These are phyloP conservation scores for Aspergillus sergii DNA, from an alignment of 2,329 filamentous ascomycete species.

Conservation along the genomic window DNA sequence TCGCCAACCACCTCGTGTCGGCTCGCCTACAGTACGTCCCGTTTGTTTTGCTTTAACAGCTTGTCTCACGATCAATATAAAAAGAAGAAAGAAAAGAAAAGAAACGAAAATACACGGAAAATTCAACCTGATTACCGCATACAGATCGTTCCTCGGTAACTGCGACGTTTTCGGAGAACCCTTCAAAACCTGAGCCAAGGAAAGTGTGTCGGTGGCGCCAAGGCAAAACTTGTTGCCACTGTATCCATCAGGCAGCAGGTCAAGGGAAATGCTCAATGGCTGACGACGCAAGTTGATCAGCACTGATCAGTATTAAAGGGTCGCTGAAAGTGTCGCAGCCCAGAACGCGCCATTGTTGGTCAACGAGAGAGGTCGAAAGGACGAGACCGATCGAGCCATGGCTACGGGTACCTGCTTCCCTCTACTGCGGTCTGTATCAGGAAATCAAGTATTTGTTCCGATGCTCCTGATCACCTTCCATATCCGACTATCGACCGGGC, in stretches of 20 bases:
- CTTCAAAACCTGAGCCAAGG: neutral
- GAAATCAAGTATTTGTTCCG: neutral
- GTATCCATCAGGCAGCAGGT: neutral
- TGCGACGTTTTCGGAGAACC: neutral
- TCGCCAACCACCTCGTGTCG: neutral
- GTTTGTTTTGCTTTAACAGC: neutral
- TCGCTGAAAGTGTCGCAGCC: neutral
- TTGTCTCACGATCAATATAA: neutral
- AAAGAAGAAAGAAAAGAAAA: neutral
- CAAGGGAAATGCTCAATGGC: neutral
- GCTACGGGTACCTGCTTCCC: constrained; percentile 1
- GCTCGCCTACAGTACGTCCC: neutral
- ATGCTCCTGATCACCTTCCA: neutral
- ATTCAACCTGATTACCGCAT: neutral
- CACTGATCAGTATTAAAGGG: constrained; percentile 1
- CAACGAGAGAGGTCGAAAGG: neutral
- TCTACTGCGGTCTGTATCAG: neutral
- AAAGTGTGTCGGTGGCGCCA: neutral
- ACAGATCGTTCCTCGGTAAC: neutral
- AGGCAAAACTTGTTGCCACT: neutral
- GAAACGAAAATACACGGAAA: neutral
- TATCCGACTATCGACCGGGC: neutral
- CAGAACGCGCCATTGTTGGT: neutral
- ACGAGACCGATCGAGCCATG: constrained; percentile 1
- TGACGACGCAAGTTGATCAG: neutral